phyloP scores from a whole-genome alignment of 1,284 basidiomycete species.

The Microbotryum intermedium region DNA sequence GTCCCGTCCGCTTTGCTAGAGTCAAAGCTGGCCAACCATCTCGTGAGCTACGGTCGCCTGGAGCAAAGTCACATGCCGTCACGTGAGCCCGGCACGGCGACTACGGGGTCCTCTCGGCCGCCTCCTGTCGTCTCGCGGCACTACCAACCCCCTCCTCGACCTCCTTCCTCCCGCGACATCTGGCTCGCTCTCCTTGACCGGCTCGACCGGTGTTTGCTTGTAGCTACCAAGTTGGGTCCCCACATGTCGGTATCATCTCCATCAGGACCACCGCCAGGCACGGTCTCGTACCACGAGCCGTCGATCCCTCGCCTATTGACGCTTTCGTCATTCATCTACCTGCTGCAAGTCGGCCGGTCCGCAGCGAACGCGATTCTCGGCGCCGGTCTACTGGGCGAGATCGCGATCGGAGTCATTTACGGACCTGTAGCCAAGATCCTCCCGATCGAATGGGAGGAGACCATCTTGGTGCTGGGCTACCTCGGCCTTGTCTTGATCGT shows the following conservation, averaged over 20 bases:
- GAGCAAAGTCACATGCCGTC: too few species aligned
- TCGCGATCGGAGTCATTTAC: slow-evolving; percentile 47
- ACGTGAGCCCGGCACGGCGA: too few species aligned
- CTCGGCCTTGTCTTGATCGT: slow-evolving; percentile 50
- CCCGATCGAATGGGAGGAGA: slow-evolving; percentile 41
- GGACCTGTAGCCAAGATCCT: slow-evolving; percentile 47
- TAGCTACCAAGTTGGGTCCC: not conserved
- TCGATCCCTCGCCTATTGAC: slow-evolving; percentile 36
- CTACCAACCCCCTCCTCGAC: too few species aligned
- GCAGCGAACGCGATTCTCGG: slow-evolving; percentile 35
- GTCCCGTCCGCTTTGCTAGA: too few species aligned
- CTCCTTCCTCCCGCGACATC: too few species aligned
- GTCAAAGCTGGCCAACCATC: too few species aligned
- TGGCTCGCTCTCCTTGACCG: too few species aligned
- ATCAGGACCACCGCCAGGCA: not conserved
- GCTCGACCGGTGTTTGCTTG: too few species aligned
- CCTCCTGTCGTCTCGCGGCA: too few species aligned
- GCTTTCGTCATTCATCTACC: slow-evolving; percentile 40
- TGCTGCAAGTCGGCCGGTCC: slow-evolving; percentile 38
- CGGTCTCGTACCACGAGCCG: slow-evolving; percentile 37
- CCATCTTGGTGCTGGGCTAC: slow-evolving; percentile 47
- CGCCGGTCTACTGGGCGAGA: slow-evolving; percentile 44
- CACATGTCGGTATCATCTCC: slow-evolving; percentile 2
- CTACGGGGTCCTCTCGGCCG: too few species aligned
- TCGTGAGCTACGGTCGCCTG: too few species aligned